Base-by-base conservation (phyloP, 495 filamentous ascomycete species). In the Sabuloglossum arenarium region DNA sequence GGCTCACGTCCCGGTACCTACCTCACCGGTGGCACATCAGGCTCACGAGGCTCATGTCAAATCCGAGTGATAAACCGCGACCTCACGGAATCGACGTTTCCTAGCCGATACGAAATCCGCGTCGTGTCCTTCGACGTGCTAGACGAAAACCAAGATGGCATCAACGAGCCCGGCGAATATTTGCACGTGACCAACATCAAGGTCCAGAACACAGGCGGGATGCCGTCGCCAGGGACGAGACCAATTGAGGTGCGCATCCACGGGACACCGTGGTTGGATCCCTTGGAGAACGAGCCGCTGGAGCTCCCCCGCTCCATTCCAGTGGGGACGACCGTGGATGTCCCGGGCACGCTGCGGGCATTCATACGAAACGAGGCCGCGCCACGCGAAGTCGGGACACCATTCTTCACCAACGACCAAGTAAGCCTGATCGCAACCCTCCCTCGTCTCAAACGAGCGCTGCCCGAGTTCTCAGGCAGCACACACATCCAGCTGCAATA, bases 101-200 rank as follows among this genome's bases (percentile, higher is more conserved):
- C 34, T 3, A 16, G 14, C 14, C 34, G 8, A 8, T 39, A 39
- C 14, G 14, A 9, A 3, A 9, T 39, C 14, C 34, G 14, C 3
- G 56, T 60, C 14, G 49, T 53, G 24, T 55, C 45, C 21, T 60
- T 60, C 30, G 59, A 60, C 42, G 53, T 60, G 14, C 39, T 58
- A 10, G 59, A 60, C 42, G 59, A 60, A 31, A 58, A 58, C 29
- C 34, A 50, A 43, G 59, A 60, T 31, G 32, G 34, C 14, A 58
- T 60, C 19, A 60, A 60, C 30, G 59, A 58, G 23, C 59, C 59
- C 21, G 59, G 59, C 12, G 59, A 60, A 30, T 51, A 60, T 28
- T 19, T 60, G 10, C 23, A 30, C 24, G 52, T 60, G 10, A 25
- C 39, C 16, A 60, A 60, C 37, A 54, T 60, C 1, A 49, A 34